phyloP scores from a whole-genome alignment of 768 basidiomycete genomes.

The Calocybe gangraenosa region DNA sequence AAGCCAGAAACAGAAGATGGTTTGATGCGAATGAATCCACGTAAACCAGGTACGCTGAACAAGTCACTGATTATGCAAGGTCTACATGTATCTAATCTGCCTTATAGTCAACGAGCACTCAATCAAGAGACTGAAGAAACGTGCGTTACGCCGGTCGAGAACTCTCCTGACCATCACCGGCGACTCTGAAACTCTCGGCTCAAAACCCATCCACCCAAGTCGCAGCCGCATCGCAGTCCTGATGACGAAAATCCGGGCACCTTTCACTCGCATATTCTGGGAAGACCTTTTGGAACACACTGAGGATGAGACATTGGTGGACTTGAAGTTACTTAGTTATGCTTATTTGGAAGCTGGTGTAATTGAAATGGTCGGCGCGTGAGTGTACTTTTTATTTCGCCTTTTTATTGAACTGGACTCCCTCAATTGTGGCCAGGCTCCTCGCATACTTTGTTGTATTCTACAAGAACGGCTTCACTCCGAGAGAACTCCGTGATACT shows the following conservation, averaged over 20 bases:
- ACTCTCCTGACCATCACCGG: constrained; percentile 45
- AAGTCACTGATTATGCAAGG: not conserved
- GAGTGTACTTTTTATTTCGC: constrained; percentile 17
- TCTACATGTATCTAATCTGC: not conserved
- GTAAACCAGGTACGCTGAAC: constrained; percentile 50
- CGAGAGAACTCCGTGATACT: constrained; percentile 47
- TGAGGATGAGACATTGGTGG: constrained; percentile 60
- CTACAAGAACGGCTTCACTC: constrained; percentile 57
- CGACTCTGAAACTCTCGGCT: constrained; percentile 44
- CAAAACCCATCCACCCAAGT: constrained; percentile 28
- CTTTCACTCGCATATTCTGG: constrained; percentile 60
- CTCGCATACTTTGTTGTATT: constrained; percentile 66
- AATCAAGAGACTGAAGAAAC: constrained; percentile 47
- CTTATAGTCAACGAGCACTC: constrained; percentile 51
- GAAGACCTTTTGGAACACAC: constrained; percentile 47
- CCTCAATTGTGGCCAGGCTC: constrained; percentile 32
- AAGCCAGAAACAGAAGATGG: constrained; percentile 61
- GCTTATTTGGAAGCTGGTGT: constrained; percentile 63
- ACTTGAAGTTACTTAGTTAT: constrained; percentile 58
- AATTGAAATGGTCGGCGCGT: constrained; percentile 56
- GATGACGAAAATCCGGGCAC: constrained; percentile 36
- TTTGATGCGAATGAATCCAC: constrained; percentile 62
- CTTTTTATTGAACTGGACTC: not conserved
- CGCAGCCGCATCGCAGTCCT: constrained; percentile 37
- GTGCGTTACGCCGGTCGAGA: constrained; percentile 43